Percentiles rank a stretch among this genome's conserved stretches.
Evolutionary conservation across 2,329 filamentous ascomycete genomes (phyloP).

Genomic region (Biscogniauxia marginata): DNA sequence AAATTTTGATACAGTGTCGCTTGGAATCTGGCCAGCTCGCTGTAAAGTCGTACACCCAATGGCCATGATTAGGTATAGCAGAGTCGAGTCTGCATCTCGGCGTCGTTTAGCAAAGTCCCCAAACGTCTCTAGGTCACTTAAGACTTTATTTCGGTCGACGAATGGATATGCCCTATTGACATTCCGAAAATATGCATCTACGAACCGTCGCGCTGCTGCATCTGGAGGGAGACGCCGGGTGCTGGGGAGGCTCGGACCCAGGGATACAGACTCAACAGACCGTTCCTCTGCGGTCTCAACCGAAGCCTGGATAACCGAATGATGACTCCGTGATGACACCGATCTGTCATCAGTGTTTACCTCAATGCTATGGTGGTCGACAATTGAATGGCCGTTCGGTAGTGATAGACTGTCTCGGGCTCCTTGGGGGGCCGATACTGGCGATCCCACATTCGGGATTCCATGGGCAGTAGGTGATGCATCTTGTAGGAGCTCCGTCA

Average conservation of each 20-base stretch:
- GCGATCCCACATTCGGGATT: conserved; percentile 10
- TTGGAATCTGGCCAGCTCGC: conserved; percentile 40
- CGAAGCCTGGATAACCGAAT: not conserved
- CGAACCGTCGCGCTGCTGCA: conserved; percentile 33
- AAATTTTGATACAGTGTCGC: conserved; percentile 32
- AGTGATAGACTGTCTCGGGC: not conserved
- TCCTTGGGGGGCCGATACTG: not conserved
- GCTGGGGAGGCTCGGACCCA: not conserved
- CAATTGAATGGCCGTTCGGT: not conserved
- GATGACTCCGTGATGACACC: conserved; percentile 2
- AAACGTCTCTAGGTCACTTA: conserved; percentile 34
- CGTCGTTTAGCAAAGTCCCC: conserved; percentile 23
- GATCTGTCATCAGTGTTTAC: conserved; percentile 2
- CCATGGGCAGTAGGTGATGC: conserved; percentile 1
- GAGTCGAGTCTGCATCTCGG: conserved; percentile 33
- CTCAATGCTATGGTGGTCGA: not conserved
- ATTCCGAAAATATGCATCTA: conserved; percentile 46
- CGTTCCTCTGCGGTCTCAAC: not conserved
- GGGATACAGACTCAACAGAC: not conserved
- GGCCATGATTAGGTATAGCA: conserved; percentile 45
- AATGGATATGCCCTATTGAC: conserved; percentile 47
- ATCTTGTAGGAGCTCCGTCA: conserved; percentile 15
- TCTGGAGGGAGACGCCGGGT: conserved; percentile 18
- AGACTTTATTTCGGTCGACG: conserved; percentile 37
- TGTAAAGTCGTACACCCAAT: conserved; percentile 45